phyloP scores from a whole-genome alignment of 2,329 filamentous ascomycete species.

The Aspergillus clavatus region DNA sequence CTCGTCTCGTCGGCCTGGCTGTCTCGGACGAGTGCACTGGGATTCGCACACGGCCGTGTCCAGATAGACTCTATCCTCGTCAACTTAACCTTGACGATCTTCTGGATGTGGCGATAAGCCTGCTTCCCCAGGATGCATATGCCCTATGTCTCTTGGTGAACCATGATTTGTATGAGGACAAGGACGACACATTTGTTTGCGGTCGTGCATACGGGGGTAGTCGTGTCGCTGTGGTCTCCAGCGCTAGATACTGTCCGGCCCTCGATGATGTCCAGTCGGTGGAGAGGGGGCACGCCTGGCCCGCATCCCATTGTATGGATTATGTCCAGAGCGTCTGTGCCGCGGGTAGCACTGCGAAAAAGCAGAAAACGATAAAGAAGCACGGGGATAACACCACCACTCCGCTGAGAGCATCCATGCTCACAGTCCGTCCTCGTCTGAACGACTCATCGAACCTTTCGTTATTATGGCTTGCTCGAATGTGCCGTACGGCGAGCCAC shows the following conservation, averaged over 20 bases:
- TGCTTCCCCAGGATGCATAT: slow-evolving; percentile 56
- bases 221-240: slow-evolving; percentile 58
- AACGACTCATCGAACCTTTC: slow-evolving; percentile 20
- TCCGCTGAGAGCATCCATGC: slow-evolving; percentile 7
- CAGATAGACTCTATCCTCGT: slow-evolving; percentile 42
- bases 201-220: slow-evolving; percentile 62
- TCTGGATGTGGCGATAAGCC: slow-evolving; percentile 51
- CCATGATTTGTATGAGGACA: slow-evolving; percentile 62
- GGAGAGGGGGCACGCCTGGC: slow-evolving; percentile 57
- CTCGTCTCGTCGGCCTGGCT: slow-evolving; percentile 46
- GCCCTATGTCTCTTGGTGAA: slow-evolving; percentile 54
- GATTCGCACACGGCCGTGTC: slow-evolving; percentile 49
- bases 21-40: slow-evolving; percentile 39
- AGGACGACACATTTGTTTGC: slow-evolving; percentile 63
- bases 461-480: slow-evolving; percentile 54
- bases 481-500: slow-evolving; percentile 57
- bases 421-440: slow-evolving; percentile 1
- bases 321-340: slow-evolving; percentile 8
- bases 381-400: not conserved
- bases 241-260: slow-evolving; percentile 56
- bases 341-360: slow-evolving; percentile 5
- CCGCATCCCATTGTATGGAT: slow-evolving; percentile 54
- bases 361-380: not conserved
- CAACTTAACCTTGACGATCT: slow-evolving; percentile 57
- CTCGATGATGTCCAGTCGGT: slow-evolving; percentile 42